Evolutionary conservation across 257 asterid species (phyloP).

Genomic region (Ballota nigra): DNA sequence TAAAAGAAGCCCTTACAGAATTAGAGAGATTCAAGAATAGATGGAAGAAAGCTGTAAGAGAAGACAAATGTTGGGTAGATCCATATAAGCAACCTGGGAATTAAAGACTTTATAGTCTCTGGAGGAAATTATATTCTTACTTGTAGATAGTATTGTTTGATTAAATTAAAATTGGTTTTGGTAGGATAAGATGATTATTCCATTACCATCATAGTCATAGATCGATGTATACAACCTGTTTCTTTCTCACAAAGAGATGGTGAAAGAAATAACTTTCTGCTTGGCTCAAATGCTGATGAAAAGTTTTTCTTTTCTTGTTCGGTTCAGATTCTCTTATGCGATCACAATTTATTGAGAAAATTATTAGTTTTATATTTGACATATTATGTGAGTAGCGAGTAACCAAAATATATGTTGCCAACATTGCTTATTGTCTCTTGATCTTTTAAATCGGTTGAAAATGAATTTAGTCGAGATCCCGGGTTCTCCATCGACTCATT

Average conservation of each 20-base stretch:
- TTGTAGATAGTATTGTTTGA: background rate
- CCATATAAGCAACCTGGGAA: constrained; percentile 37
- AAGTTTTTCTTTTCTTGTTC: background rate
- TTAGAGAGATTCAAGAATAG: constrained; percentile 56
- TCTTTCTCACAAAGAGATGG: background rate
- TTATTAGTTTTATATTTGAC: no score
- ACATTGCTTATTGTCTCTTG: no score
- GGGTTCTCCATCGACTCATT: no score
- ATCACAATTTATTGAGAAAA: no score
- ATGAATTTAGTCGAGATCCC: no score
- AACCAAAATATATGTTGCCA: no score
- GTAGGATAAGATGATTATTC: background rate
- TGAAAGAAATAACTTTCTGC: background rate
- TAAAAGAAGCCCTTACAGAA: constrained; percentile 48
- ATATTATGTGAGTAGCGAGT: no score
- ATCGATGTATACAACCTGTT: background rate
- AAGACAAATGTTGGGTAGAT: constrained; percentile 68
- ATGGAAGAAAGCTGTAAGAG: constrained; percentile 65
- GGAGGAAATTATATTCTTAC: background rate
- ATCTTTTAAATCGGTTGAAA: no score
- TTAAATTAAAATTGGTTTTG: background rate
- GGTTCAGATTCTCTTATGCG: background rate
- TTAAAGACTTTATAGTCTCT: background rate
- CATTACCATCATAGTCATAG: background rate
- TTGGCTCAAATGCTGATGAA: background rate